Conservation (phyloP, 176 grass and related monocot species). For the Zoysia japonica region DNA sequence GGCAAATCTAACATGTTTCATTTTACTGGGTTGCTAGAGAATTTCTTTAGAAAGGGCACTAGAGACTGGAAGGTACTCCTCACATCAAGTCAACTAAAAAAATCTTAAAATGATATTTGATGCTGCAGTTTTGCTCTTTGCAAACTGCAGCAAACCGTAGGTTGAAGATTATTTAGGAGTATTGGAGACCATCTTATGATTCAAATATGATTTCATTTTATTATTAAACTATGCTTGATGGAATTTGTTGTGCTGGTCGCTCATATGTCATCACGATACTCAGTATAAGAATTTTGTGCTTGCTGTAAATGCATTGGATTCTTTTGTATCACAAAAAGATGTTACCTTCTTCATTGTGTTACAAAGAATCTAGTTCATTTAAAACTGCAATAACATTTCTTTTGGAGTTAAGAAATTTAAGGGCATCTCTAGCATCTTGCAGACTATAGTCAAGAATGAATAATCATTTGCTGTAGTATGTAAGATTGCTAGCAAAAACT, state of each 20-base stretch:
- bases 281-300: background rate
- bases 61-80: background rate
- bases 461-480: background rate
- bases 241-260: background rate
- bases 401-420: background rate
- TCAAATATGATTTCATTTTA: slow-evolving; percentile 1
- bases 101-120: background rate
- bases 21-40: too few relatives aligned
- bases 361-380: background rate
- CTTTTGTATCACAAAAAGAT: background rate
- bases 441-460: background rate
- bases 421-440: background rate
- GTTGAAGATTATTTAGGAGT: background rate
- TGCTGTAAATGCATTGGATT: slow-evolving; percentile 12
- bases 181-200: background rate
- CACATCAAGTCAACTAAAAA: background rate
- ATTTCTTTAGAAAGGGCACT: background rate
- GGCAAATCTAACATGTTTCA: background rate
- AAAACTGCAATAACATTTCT: too few relatives aligned
- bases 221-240: background rate
- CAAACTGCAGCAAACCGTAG: background rate
- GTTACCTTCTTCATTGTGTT: background rate
- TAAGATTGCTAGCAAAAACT: background rate
- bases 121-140: background rate
- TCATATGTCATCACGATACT: background rate